These are phyloP conservation scores for Magnusiomyces fungicola DNA, from an alignment of 1,139 yeast genomes.

Conservation along the genomic window DNA sequence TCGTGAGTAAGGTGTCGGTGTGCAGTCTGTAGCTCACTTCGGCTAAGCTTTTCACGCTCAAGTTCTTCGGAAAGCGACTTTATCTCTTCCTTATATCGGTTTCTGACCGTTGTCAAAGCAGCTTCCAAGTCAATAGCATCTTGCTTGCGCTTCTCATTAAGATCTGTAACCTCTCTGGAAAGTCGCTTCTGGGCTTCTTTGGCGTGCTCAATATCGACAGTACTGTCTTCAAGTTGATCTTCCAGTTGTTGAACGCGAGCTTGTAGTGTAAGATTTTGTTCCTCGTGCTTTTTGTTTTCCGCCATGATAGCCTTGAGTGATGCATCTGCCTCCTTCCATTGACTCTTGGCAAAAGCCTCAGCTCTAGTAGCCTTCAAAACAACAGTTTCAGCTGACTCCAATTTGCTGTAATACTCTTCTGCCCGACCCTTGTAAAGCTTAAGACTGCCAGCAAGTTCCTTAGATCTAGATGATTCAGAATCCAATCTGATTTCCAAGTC, in stretches of 20 bases:
- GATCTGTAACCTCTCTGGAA: conserved; percentile 42
- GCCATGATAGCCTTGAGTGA: conserved; percentile 48
- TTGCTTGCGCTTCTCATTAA: conserved; percentile 24
- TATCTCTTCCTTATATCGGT: conserved; percentile 48
- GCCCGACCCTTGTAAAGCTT: conserved; percentile 64
- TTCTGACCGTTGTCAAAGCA: conserved; percentile 30
- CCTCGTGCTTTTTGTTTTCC: conserved; percentile 55
- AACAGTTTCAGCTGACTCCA: conserved; percentile 75
- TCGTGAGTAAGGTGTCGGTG: conserved; percentile 56
- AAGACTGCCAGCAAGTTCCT: conserved; percentile 47
- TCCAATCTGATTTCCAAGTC: conserved; percentile 44
- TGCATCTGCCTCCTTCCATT: conserved; percentile 49
- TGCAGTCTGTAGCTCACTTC: conserved; percentile 48
- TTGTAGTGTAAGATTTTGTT: conserved; percentile 50
- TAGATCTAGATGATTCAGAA: conserved; percentile 43
- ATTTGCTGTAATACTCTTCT: conserved; percentile 64
- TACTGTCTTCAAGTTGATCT: conserved; percentile 51
- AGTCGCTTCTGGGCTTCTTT: conserved; percentile 39
- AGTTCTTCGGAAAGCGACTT: conserved; percentile 52
- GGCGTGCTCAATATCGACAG: conserved; percentile 47
- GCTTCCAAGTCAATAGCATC: conserved; percentile 24
- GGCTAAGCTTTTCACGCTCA: conserved; percentile 45
- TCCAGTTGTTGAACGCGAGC: conserved; percentile 49
- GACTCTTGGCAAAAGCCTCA: conserved; percentile 49
- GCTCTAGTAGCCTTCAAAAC: conserved; percentile 55